Evolutionary conservation across 2,329 filamentous ascomycete species (phyloP).

Genomic region (Colletotrichum somersetense): DNA sequence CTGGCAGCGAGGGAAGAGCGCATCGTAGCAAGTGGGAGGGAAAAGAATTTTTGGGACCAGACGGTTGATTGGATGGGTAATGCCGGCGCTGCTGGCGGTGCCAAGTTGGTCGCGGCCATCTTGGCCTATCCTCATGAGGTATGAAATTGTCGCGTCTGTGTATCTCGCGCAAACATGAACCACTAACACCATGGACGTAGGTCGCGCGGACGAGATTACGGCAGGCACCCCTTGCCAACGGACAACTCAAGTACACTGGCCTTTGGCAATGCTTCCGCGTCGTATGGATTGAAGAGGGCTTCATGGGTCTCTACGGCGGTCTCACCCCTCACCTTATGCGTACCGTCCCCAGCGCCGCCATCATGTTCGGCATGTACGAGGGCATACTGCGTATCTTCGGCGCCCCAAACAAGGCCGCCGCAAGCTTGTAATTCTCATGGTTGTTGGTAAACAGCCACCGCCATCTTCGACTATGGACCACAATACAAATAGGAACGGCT

Average conservation of each 20-base stretch:
- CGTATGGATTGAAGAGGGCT: conserved; percentile 89
- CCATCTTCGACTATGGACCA: background rate
- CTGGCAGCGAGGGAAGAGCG: conserved; percentile 74
- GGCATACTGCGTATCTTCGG: conserved; percentile 65
- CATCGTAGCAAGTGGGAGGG: conserved; percentile 68
- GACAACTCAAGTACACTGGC: conserved; percentile 86
- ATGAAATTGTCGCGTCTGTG: conserved; percentile 45
- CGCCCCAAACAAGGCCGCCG: conserved; percentile 34
- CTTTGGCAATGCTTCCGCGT: conserved; percentile 89
- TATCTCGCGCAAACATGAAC: background rate
- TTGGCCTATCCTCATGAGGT: conserved; percentile 95
- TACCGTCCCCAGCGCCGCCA: conserved; percentile 91
- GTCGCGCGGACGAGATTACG: conserved; percentile 86
- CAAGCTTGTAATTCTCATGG: conserved; percentile 11
- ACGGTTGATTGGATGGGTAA: conserved; percentile 84
- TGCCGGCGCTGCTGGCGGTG: conserved; percentile 81
- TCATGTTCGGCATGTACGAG: conserved; percentile 94
- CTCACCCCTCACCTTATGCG: conserved; percentile 92
- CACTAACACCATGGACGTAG: conserved; percentile 51
- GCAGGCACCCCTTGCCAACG: conserved; percentile 81
- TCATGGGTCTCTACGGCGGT: conserved; percentile 88
- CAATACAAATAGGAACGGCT: background rate
- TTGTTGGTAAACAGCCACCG: background rate
- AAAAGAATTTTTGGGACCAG: conserved; percentile 78
- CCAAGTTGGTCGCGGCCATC: conserved; percentile 87